Percentiles rank a stretch among this genome's conserved stretches.
Conservation (phyloP, 306 rosid genomes). For the Argentina anserina region DNA sequence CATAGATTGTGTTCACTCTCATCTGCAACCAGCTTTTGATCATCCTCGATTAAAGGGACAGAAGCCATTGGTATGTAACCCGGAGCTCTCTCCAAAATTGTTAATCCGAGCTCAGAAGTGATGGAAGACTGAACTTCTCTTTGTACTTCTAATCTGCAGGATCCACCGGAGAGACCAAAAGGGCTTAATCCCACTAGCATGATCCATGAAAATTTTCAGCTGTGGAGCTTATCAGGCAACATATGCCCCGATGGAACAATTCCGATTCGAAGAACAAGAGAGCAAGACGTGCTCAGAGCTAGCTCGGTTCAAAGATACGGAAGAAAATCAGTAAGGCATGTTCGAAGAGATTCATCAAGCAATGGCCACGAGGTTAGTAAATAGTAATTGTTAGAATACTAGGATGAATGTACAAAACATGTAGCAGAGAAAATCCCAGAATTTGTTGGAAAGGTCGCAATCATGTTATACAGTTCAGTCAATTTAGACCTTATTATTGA, state of each 20-base stretch:
- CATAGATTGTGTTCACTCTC: constrained; percentile 79
- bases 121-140: neutral
- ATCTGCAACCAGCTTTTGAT: constrained; percentile 91
- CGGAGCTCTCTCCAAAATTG: neutral
- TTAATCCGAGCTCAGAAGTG: neutral
- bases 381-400: too few species aligned
- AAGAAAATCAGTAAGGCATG: constrained; percentile 56
- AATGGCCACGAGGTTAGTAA: constrained; percentile 86
- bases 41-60: constrained; percentile 71
- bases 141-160: constrained; percentile 40
- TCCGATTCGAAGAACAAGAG: constrained; percentile 85
- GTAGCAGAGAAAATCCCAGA: neutral
- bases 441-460: constrained; percentile 6
- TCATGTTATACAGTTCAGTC: constrained; percentile 7
- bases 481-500: constrained; percentile 5
- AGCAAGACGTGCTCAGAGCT: constrained; percentile 73
- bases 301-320: constrained; percentile 73
- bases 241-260: constrained; percentile 88
- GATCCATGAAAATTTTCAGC: constrained; percentile 49
- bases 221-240: constrained; percentile 69
- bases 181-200: constrained; percentile 26
- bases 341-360: constrained; percentile 79
- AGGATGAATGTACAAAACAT: constrained; percentile 5
- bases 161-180: constrained; percentile 79
- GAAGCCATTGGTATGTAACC: constrained; percentile 59